Percentiles rank a stretch among this genome's conserved stretches.
phyloP scores from a whole-genome alignment of 495 filamentous ascomycete species.

The Penicillium atrosanguineum region DNA sequence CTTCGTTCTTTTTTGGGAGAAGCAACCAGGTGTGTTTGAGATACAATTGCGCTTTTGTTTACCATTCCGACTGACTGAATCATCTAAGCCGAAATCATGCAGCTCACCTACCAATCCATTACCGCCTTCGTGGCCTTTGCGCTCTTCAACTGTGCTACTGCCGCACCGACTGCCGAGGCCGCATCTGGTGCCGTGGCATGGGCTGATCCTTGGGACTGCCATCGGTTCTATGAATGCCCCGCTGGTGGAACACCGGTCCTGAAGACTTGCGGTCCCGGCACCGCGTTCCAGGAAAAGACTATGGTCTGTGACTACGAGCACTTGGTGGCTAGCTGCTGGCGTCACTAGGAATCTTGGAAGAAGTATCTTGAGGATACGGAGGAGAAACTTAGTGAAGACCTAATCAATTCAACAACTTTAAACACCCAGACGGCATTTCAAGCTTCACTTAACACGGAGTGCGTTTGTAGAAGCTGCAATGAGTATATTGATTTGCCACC shows the following conservation, averaged over 20 bases:
- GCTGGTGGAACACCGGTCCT: slow-evolving; percentile 4
- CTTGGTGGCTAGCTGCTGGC: slow-evolving; percentile 5
- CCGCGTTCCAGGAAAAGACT: slow-evolving; percentile 6
- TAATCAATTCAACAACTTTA: too few species aligned
- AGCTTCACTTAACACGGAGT: too few species aligned
- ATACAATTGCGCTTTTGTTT: neutral
- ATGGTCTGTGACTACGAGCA: slow-evolving; percentile 8
- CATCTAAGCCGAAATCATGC: slow-evolving; percentile 5
- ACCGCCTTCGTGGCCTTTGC: slow-evolving; percentile 4
- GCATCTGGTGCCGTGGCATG: slow-evolving; percentile 1
- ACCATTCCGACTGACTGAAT: neutral
- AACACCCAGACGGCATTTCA: too few species aligned
- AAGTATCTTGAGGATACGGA: too few species aligned
- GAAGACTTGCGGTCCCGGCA: slow-evolving; percentile 12
- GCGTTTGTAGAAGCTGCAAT: too few species aligned
- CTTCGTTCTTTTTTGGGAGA: neutral
- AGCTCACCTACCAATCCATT: slow-evolving; percentile 1
- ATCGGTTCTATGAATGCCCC: slow-evolving; percentile 11
- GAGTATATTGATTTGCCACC: too few species aligned
- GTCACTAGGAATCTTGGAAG: neutral
- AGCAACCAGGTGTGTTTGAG: neutral
- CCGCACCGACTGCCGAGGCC: neutral
- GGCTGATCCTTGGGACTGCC: slow-evolving; percentile 8
- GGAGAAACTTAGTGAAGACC: too few species aligned
- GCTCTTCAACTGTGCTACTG: slow-evolving; percentile 1